Conservation (phyloP, 805 yeast genomes). For the Candida parachauliodes region DNA sequence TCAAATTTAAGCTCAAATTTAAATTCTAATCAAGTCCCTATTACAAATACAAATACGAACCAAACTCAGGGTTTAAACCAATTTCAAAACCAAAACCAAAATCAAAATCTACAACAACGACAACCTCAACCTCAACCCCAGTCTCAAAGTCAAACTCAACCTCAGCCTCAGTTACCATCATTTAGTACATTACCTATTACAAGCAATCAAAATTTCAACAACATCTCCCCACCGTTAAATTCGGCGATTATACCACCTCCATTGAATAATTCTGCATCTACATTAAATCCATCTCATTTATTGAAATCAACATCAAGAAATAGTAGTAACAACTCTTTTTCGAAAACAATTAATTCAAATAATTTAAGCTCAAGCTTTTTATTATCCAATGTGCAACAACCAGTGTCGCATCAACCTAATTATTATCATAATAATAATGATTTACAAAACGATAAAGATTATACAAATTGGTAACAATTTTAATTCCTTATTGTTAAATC, state of each 20-base stretch:
- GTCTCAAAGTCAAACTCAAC: too few relatives aligned
- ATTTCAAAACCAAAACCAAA: too few relatives aligned
- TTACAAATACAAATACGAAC: too few relatives aligned
- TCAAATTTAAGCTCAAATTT: too few relatives aligned
- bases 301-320: too few relatives aligned
- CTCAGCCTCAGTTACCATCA: slow-evolving; percentile 35
- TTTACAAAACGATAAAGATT: slow-evolving; percentile 5
- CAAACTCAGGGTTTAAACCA: too few relatives aligned
- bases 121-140: too few relatives aligned
- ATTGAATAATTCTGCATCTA: slow-evolving; percentile 14
- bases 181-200: slow-evolving; percentile 31
- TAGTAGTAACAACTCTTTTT: neutral
- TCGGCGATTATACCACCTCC: slow-evolving; percentile 8
- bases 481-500: too few relatives aligned
- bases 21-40: too few relatives aligned
- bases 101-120: too few relatives aligned
- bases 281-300: slow-evolving; percentile 26
- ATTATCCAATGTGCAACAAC: slow-evolving; percentile 4
- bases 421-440: neutral
- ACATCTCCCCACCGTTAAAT: slow-evolving; percentile 5
- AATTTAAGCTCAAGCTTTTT: neutral
- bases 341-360: neutral
- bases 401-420: slow-evolving; percentile 1
- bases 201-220: slow-evolving; percentile 13
- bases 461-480: slow-evolving; percentile 1